A percentile compares a stretch with the other conserved stretches of the same genome.
Evolutionary conservation across 352 stramenopile genomes (phyloP).

Genomic region (Phytopythium cucurbitacearum): DNA sequence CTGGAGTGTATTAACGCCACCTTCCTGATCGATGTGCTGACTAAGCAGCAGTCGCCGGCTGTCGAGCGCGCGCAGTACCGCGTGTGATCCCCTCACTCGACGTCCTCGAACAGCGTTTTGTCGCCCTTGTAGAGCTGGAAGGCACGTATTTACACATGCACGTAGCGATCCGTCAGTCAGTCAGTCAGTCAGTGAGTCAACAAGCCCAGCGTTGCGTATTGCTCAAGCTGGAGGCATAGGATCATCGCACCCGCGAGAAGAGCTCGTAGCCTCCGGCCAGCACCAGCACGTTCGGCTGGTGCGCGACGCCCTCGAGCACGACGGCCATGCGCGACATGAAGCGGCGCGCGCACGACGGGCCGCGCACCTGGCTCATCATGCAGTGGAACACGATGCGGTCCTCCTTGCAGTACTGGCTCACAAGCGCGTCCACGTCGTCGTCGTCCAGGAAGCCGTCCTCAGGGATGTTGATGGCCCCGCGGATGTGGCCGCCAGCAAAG

Average conservation of each 20-base stretch:
- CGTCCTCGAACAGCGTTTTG: conserved; percentile 35
- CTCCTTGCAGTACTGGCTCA: conserved; percentile 58
- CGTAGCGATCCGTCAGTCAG: too few relatives aligned
- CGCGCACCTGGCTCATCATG: conserved; percentile 85
- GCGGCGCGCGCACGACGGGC: conserved; percentile 70
- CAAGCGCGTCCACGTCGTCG: conserved; percentile 71
- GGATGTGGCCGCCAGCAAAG: conserved; percentile 72
- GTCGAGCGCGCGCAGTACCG: conserved; percentile 47
- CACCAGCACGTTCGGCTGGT: conserved; percentile 57
- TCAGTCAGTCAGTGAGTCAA: too few relatives aligned
- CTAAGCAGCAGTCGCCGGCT: conserved; percentile 65
- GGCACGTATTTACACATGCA: too few relatives aligned
- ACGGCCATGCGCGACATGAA: conserved; percentile 62
- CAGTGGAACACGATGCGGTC: conserved; percentile 81
- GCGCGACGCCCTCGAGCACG: conserved; percentile 35
- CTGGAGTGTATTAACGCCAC: conserved; percentile 71
- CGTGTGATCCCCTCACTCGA: conserved; percentile 26
- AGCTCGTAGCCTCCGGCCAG: conserved; percentile 68
- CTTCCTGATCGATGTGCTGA: conserved; percentile 86
- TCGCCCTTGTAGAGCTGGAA: conserved; percentile 44
- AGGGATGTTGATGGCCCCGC: conserved; percentile 68
- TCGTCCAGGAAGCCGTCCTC: conserved; percentile 81
- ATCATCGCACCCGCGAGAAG: conserved; percentile 43
- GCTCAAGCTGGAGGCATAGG: background rate
- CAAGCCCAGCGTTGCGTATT: too few relatives aligned